Evolutionary conservation across 1,284 basidiomycete species (phyloP).

Genomic region (Chiua sp.): DNA sequence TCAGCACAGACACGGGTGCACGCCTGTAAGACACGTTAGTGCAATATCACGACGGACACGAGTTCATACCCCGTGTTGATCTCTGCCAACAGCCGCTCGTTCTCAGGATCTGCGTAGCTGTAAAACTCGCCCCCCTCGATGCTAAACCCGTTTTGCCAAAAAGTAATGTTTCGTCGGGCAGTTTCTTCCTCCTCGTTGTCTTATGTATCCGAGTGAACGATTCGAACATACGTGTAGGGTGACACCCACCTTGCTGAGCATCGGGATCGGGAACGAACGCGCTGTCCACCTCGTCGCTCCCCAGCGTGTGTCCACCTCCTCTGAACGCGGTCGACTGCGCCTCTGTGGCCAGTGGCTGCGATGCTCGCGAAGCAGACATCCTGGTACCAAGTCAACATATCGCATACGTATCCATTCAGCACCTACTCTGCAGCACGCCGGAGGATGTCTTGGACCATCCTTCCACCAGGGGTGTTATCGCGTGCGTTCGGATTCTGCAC

Average conservation of each 20-base stretch:
- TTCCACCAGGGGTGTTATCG: conserved; percentile 56
- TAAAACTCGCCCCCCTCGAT: conserved; percentile 91
- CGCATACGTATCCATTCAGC: background rate
- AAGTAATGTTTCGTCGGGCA: conserved; percentile 82
- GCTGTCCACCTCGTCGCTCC: conserved; percentile 83
- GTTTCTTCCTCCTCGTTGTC: conserved; percentile 57
- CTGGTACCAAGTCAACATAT: conserved; percentile 16
- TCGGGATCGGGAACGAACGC: conserved; percentile 73
- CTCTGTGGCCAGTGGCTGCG: conserved; percentile 20
- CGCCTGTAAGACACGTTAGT: conserved; percentile 47
- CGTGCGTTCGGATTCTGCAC: conserved; percentile 83
- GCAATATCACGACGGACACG: background rate
- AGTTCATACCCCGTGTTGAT: conserved; percentile 77
- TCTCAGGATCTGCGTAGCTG: conserved; percentile 84
- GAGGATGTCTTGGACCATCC: conserved; percentile 83
- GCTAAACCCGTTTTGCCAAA: conserved; percentile 96
- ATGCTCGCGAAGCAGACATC: conserved; percentile 28
- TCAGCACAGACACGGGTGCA: conserved; percentile 81
- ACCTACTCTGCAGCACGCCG: conserved; percentile 78
- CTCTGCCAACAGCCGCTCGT: conserved; percentile 75
- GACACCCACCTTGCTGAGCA: conserved; percentile 37
- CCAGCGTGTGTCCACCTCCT: conserved; percentile 85
- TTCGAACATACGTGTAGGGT: background rate
- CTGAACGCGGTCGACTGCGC: conserved; percentile 46
- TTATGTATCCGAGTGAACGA: conserved; percentile 1